Percentiles rank a stretch among this genome's conserved stretches.
Conservation (phyloP, 2,329 filamentous ascomycete species). For the Pyrenophora seminiperda region DNA sequence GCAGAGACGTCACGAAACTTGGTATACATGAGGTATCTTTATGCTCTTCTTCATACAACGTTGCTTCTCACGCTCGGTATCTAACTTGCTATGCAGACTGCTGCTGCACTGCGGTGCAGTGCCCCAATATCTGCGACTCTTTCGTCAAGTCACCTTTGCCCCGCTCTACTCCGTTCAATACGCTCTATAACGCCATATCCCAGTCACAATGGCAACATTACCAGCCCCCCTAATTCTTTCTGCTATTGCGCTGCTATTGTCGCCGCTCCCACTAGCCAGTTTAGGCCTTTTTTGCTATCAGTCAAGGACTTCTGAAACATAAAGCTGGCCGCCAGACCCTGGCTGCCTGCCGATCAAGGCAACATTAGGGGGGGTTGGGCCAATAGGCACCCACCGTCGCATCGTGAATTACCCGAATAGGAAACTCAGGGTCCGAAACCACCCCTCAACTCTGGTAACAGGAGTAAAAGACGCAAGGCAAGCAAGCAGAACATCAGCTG, state of each 20-base stretch:
- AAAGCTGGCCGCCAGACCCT: background rate
- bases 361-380: background rate
- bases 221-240: no score
- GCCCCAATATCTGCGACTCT: no score
- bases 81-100: no score
- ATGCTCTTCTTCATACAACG: no score
- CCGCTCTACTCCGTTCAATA: no score
- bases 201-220: background rate
- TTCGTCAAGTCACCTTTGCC: no score
- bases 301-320: constrained; percentile 9
- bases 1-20: no score
- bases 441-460: no score
- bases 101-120: no score
- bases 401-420: background rate
- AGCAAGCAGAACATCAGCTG: background rate
- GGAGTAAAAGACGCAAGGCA: background rate
- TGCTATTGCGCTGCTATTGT: background rate
- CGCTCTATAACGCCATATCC: no score
- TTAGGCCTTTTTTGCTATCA: background rate
- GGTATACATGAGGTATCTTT: no score
- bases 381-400: background rate
- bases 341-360: background rate
- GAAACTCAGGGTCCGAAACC: background rate
- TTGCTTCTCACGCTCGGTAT: no score
- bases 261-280: background rate